Percentiles rank a stretch among this genome's conserved stretches.
These are phyloP conservation scores for Auriculariales sp. DNA, from an alignment of 768 basidiomycete species.

Conservation along the genomic window DNA sequence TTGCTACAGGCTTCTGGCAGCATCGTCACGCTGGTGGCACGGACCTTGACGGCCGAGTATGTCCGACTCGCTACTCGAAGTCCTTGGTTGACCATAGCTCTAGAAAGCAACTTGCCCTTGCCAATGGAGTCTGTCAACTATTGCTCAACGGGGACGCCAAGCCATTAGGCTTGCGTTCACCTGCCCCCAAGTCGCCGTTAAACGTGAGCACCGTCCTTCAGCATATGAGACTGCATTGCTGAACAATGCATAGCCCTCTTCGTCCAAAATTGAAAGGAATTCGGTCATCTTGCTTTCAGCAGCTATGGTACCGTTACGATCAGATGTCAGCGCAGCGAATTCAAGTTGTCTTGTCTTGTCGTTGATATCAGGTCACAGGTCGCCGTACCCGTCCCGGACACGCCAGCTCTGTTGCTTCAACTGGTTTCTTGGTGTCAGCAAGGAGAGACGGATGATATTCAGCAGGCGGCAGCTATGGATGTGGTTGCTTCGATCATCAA, in stretches of 20 bases:
- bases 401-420: conserved; percentile 34
- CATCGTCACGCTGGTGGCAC: conserved; percentile 53
- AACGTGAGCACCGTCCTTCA: conserved; percentile 1
- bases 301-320: conserved; percentile 45
- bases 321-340: conserved; percentile 35
- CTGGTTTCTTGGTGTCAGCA: conserved; percentile 48
- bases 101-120: conserved; percentile 1
- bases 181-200: conserved; percentile 1
- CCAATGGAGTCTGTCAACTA: conserved; percentile 42
- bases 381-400: conserved; percentile 30
- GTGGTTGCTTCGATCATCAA: conserved; percentile 60
- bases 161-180: conserved; percentile 6
- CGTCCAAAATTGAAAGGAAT: conserved; percentile 39
- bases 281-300: conserved; percentile 54
- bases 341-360: neutral
- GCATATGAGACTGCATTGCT: too few relatives aligned
- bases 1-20: conserved; percentile 47
- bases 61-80: too few relatives aligned
- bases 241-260: conserved; percentile 31
- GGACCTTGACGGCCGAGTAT: conserved; percentile 49
- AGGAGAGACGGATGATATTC: conserved; percentile 21
- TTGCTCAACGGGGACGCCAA: conserved; percentile 25
- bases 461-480: conserved; percentile 15
- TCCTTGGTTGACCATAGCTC: too few relatives aligned
- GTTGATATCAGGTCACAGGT: conserved; percentile 25